These are phyloP conservation scores for Diospyros kaki DNA, from an alignment of 148 eudicot genomes.

Conservation along the genomic window DNA sequence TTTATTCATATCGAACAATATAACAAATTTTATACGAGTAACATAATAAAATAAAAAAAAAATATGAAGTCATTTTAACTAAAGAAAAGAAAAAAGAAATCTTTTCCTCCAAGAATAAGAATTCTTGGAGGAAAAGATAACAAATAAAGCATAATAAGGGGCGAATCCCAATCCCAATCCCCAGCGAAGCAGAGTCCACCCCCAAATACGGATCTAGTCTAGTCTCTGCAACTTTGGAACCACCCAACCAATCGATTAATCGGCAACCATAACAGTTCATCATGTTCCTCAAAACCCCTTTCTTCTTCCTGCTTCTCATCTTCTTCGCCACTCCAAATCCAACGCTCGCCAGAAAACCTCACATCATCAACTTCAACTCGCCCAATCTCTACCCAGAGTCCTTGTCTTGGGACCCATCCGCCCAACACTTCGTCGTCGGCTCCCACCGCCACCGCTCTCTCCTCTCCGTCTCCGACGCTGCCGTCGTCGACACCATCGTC, in stretches of 20 bases:
- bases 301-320: constrained; percentile 12
- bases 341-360: constrained; percentile 27
- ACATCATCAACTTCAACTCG: constrained; percentile 53
- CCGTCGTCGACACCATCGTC: constrained; percentile 54
- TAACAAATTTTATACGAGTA: too few species aligned
- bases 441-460: constrained; percentile 41
- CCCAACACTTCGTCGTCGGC: constrained; percentile 70
- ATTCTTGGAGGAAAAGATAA: too few species aligned
- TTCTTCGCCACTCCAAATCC: constrained; percentile 2
- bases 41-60: too few species aligned
- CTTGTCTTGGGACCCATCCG: constrained; percentile 53
- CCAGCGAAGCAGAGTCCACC: too few species aligned
- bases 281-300: background rate
- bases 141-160: too few species aligned
- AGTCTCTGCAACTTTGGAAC: too few species aligned
- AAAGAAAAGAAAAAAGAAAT: background rate
- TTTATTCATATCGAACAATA: too few species aligned
- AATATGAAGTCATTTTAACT: too few species aligned
- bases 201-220: too few species aligned
- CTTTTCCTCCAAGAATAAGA: background rate
- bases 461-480: constrained; percentile 71
- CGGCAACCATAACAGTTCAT: background rate
- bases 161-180: background rate
- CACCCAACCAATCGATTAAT: too few species aligned
- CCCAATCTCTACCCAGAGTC: constrained; percentile 69